Evolutionary conservation across 495 filamentous ascomycete species (phyloP).

Genomic region (Aspergillus baeticus): DNA sequence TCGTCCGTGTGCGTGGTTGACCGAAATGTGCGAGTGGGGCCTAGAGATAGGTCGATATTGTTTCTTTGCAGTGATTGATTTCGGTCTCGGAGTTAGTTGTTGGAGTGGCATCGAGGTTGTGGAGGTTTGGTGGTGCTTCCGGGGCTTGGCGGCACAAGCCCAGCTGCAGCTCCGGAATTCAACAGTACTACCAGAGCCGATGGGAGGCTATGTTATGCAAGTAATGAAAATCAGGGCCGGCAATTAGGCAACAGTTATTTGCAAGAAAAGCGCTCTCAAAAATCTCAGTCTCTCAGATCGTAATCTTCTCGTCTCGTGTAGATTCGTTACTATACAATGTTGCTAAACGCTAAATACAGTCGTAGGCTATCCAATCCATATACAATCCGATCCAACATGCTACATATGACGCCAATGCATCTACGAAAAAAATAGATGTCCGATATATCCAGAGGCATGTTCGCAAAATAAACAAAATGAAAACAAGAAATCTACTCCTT

Average conservation of each 20-base stretch:
- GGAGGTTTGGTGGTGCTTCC: background rate
- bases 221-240: no score
- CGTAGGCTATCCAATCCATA: background rate
- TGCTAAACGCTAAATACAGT: conserved; percentile 4
- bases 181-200: no score
- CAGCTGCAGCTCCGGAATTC: background rate
- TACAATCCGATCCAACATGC: background rate
- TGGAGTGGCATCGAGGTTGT: background rate
- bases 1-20: background rate
- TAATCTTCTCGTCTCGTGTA: background rate
- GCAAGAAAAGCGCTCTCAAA: background rate
- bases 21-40: no score
- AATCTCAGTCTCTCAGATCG: background rate
- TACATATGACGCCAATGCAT: conserved; percentile 2
- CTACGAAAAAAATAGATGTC: background rate
- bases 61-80: background rate
- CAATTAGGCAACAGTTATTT: conserved; percentile 3
- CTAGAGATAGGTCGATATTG: no score
- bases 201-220: no score
- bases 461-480: background rate
- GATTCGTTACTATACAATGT: conserved; percentile 6
- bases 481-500: background rate
- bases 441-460: background rate
- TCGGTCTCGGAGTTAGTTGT: background rate
- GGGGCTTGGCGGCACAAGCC: background rate